phyloP scores from a whole-genome alignment of 2,329 filamentous ascomycete species.

The Exutisphaerella laricina region DNA sequence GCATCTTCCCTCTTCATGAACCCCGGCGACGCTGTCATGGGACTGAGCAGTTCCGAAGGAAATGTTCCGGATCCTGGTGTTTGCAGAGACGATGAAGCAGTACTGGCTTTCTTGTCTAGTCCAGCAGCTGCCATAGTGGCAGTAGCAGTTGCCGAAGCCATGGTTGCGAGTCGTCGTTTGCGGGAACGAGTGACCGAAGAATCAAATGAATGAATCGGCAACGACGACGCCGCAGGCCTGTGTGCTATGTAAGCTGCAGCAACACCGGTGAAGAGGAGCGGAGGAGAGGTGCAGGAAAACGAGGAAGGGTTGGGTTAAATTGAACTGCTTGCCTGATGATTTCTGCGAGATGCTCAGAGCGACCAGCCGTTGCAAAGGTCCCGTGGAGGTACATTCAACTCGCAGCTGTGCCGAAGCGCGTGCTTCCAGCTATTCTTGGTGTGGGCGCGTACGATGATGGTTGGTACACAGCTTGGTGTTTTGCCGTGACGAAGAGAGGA shows the following conservation, averaged over 20 bases:
- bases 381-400: conserved; percentile 23
- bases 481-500: conserved; percentile 12
- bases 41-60: conserved; percentile 54
- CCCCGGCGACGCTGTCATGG: conserved; percentile 56
- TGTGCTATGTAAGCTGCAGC: conserved; percentile 15
- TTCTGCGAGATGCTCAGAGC: conserved; percentile 22
- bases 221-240: conserved; percentile 24
- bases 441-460: conserved; percentile 26
- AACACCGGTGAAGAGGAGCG: conserved; percentile 19
- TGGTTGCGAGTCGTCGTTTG: conserved; percentile 25
- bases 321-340: conserved; percentile 19
- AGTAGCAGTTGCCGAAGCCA: conserved; percentile 29
- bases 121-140: conserved; percentile 34
- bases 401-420: conserved; percentile 20
- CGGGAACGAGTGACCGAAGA: conserved; percentile 25
- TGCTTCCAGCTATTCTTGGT: conserved; percentile 25
- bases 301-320: conserved; percentile 12
- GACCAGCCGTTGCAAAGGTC: conserved; percentile 13
- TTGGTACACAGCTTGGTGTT: conserved; percentile 12
- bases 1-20: conserved; percentile 65
- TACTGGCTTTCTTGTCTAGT: conserved; percentile 35
- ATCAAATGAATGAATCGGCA: conserved; percentile 31
- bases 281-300: conserved; percentile 10
- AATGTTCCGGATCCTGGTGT: conserved; percentile 58
- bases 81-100: conserved; percentile 36